Percentiles rank a stretch among this genome's conserved stretches.
Evolutionary conservation across 805 yeast species (phyloP).

Genomic region (Pichia thaimueangensis): DNA sequence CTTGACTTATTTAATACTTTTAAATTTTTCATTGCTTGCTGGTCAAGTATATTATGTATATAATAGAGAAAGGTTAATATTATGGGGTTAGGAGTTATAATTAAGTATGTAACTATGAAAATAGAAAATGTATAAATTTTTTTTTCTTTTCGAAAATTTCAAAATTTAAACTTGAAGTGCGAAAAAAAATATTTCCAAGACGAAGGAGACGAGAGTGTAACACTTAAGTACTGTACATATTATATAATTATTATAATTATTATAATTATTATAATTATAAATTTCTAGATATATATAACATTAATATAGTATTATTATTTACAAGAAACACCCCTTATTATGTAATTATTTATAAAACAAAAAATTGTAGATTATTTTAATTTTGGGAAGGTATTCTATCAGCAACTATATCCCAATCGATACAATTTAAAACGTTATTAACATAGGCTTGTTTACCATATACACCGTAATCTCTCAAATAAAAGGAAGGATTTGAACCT

Average conservation of each 20-base stretch:
- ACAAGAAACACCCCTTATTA: too few species aligned
- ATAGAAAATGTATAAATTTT: too few species aligned
- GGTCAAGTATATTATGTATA: not conserved
- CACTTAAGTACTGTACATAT: too few species aligned
- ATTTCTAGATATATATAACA: too few species aligned
- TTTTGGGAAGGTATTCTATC: slow-evolving; percentile 30
- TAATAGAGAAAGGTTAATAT: not conserved
- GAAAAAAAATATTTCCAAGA: slow-evolving; percentile 1
- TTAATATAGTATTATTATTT: too few species aligned
- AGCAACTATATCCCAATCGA: slow-evolving; percentile 78
- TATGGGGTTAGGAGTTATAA: too few species aligned
- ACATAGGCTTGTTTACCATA: slow-evolving; percentile 70
- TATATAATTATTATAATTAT: too few species aligned
- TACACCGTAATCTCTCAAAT: slow-evolving; percentile 70
- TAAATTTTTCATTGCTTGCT: slow-evolving; percentile 32
- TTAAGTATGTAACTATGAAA: not conserved
- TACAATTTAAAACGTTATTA: slow-evolving; percentile 65
- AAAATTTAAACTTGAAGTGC: not conserved
- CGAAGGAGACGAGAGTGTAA: too few species aligned
- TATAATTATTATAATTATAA: too few species aligned
- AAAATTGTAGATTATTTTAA: too few species aligned
- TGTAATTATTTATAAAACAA: not conserved
- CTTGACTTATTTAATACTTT: slow-evolving; percentile 44
- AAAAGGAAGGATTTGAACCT: slow-evolving; percentile 67
- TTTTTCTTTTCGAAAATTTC: too few species aligned